A percentile compares a stretch with the other conserved stretches of the same genome.
Conservation (phyloP, 345 rosid species). For the Salix koriyanagi region DNA sequence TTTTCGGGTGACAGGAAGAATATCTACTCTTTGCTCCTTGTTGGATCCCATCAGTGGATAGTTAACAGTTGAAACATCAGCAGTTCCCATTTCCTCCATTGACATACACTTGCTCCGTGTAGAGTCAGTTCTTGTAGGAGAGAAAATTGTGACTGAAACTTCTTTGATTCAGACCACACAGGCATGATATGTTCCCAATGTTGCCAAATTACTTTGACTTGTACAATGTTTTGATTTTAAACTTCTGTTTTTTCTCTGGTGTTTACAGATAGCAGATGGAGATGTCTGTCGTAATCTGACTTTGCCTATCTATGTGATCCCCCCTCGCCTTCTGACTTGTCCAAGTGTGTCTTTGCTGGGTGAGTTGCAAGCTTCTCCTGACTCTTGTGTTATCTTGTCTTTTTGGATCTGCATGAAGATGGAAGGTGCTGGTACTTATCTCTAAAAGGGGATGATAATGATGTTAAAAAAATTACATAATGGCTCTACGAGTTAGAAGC, state of each 20-base stretch:
- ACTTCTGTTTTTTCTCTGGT: too few relatives aligned
- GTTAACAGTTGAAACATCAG: conserved; percentile 71
- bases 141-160: conserved; percentile 72
- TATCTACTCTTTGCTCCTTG: too few relatives aligned
- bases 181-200: conserved; percentile 28
- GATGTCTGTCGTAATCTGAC: conserved; percentile 24
- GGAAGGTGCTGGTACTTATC: too few relatives aligned
- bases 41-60: conserved; percentile 13
- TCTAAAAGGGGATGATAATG: too few relatives aligned
- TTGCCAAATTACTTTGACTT: too few relatives aligned
- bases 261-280: too few relatives aligned
- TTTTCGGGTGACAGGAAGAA: too few relatives aligned
- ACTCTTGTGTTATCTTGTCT: neutral
- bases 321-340: conserved; percentile 82
- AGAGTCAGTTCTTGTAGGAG: conserved; percentile 77
- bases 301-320: conserved; percentile 67
- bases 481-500: neutral
- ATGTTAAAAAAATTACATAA: too few relatives aligned
- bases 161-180: conserved; percentile 90
- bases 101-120: conserved; percentile 70
- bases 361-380: conserved; percentile 25
- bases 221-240: too few relatives aligned
- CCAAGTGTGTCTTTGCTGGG: conserved; percentile 88
- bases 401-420: too few relatives aligned
- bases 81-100: conserved; percentile 65